Evolutionary conservation across 164 flowering plant genomes (phyloP).

Genomic region (Nymphaea thermarum): DNA sequence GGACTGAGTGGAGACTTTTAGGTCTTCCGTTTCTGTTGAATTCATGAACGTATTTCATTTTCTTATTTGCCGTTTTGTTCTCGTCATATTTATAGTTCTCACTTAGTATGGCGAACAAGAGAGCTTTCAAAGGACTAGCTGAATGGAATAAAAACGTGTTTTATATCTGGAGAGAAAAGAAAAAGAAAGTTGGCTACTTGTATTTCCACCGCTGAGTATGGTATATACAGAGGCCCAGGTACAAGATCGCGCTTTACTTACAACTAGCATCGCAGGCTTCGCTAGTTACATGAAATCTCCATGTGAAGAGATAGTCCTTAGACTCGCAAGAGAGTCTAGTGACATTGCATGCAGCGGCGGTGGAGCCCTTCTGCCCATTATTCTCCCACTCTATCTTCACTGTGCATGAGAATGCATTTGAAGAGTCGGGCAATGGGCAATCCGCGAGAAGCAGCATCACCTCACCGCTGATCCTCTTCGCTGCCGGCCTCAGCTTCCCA

Average conservation of each 20-base stretch:
- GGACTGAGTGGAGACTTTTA: conserved; percentile 1
- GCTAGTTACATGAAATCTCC: conserved; percentile 59
- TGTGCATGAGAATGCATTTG: conserved; percentile 56
- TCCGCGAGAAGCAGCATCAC: conserved; percentile 39
- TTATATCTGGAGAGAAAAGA: too few species aligned
- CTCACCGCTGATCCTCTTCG: conserved; percentile 70
- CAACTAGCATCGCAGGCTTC: conserved; percentile 2
- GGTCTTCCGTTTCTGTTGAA: neutral
- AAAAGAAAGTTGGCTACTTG: too few species aligned
- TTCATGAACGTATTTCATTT: neutral
- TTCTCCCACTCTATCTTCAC: conserved; percentile 76
- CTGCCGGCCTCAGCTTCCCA: conserved; percentile 11
- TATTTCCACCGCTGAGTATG: neutral
- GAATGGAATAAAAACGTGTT: neutral
- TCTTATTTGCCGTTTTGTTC: neutral
- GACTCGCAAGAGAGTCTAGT: conserved; percentile 40
- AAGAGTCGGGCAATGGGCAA: conserved; percentile 14
- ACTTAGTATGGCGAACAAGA: neutral
- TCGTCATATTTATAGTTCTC: neutral
- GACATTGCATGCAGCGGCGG: conserved; percentile 54
- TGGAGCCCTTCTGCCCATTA: conserved; percentile 27
- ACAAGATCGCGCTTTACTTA: neutral
- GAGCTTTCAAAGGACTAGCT: neutral
- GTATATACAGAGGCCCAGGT: neutral
- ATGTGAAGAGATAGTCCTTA: conserved; percentile 60